These are phyloP conservation scores for Candida jianshihensis DNA, from an alignment of 805 yeast species.

Conservation along the genomic window DNA sequence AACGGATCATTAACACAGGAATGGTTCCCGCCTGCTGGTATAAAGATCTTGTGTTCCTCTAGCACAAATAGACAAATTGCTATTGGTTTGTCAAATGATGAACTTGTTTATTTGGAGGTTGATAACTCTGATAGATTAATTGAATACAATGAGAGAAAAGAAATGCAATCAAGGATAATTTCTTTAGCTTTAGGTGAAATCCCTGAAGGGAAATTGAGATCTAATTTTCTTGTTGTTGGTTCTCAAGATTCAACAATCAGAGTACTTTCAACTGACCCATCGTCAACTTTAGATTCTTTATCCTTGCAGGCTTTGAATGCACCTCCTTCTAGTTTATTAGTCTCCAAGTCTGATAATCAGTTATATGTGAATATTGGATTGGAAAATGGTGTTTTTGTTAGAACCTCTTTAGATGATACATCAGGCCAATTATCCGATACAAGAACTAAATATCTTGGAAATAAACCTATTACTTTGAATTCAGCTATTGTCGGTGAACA, in stretches of 20 bases:
- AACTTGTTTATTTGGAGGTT: slow-evolving; percentile 76
- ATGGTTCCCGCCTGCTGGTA: slow-evolving; percentile 84
- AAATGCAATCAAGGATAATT: slow-evolving; percentile 44
- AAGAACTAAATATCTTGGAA: slow-evolving; percentile 67
- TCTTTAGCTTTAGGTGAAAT: slow-evolving; percentile 41
- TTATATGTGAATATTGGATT: slow-evolving; percentile 68
- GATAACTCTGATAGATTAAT: slow-evolving; percentile 57
- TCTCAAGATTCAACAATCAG: slow-evolving; percentile 64
- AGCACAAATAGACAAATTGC: slow-evolving; percentile 63
- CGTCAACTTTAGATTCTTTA: slow-evolving; percentile 50
- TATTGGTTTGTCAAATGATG: slow-evolving; percentile 64
- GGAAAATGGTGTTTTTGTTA: slow-evolving; percentile 73
- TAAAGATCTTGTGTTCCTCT: slow-evolving; percentile 50
- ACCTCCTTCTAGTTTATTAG: slow-evolving; percentile 30
- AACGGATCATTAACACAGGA: slow-evolving; percentile 27
- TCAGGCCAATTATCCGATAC: slow-evolving; percentile 62
- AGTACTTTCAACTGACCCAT: slow-evolving; percentile 55
- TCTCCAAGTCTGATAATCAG: slow-evolving; percentile 14
- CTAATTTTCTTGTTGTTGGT: slow-evolving; percentile 63
- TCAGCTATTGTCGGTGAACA: slow-evolving; percentile 8
- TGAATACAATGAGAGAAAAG: slow-evolving; percentile 61
- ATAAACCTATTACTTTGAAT: slow-evolving; percentile 46
- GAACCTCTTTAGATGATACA: slow-evolving; percentile 47
- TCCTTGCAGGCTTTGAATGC: slow-evolving; percentile 64
- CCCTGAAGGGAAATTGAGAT: slow-evolving; percentile 37